Percentiles rank a stretch among this genome's conserved stretches.
phyloP scores from a whole-genome alignment of 306 rosid species.

The Citrullus amarus region DNA sequence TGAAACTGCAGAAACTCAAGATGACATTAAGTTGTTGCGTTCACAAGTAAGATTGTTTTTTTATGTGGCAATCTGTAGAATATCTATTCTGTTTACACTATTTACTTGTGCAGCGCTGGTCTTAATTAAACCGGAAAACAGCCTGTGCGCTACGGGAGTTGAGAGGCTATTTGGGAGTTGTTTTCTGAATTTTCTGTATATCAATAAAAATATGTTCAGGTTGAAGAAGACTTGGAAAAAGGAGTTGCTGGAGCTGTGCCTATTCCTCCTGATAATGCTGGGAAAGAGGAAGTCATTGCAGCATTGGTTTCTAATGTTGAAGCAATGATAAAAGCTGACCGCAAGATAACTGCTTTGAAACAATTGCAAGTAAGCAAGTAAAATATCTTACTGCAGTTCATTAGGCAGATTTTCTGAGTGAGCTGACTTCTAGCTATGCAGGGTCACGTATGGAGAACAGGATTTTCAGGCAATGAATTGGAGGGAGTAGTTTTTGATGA shows the following conservation, averaged over 20 bases:
- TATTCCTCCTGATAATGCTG: constrained; percentile 61
- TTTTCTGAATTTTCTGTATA: background rate
- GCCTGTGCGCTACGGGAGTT: background rate
- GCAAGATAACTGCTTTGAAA: constrained; percentile 87
- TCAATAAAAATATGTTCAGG: constrained; percentile 26
- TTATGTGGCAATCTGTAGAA: background rate
- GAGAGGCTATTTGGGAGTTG: background rate
- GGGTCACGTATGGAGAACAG: constrained; percentile 97
- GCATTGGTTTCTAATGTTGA: constrained; percentile 77
- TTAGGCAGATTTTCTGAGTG: background rate
- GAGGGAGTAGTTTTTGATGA: constrained; percentile 81
- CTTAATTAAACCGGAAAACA: background rate
- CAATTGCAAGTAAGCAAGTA: constrained; percentile 61
- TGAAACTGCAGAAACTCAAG: constrained; percentile 57
- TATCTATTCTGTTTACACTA: background rate
- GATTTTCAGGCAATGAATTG: constrained; percentile 67
- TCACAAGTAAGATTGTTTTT: constrained; percentile 42
- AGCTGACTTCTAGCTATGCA: constrained; percentile 32
- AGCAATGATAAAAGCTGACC: constrained; percentile 92
- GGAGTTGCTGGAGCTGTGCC: constrained; percentile 68
- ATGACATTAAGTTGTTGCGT: constrained; percentile 64
- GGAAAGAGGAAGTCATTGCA: constrained; percentile 70
- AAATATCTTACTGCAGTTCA: background rate
- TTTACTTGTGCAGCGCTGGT: background rate
- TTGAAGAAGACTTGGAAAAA: constrained; percentile 69